Conservation (phyloP, 2,329 filamentous ascomycete species). For the Clarireedia hainanense region DNA sequence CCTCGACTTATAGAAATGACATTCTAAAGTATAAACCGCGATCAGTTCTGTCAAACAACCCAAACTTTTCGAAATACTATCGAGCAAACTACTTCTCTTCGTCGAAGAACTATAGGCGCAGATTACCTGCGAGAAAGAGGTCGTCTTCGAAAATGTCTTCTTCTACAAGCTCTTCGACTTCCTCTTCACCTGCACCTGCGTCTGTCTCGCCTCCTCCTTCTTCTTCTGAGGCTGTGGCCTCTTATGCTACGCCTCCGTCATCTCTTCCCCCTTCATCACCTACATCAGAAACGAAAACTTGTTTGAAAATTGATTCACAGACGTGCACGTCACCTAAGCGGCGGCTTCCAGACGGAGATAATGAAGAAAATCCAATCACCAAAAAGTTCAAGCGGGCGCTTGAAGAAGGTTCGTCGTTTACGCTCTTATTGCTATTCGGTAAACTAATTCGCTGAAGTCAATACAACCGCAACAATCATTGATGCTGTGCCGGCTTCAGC, state of each 20-base stretch:
- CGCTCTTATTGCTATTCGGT: not conserved
- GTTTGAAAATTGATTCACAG: not conserved
- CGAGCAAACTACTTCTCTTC: not conserved
- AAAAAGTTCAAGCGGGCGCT: not conserved
- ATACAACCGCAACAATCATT: not conserved
- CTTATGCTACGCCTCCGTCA: not conserved
- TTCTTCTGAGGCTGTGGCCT: not conserved
- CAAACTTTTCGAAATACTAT: not conserved
- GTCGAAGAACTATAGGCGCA: not conserved
- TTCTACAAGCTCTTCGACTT: not conserved
- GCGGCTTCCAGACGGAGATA: not conserved
- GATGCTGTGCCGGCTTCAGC: not conserved
- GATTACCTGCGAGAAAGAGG: not conserved
- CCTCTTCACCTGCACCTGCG: not conserved
- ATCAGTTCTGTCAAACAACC: not conserved
- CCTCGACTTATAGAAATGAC: not conserved
- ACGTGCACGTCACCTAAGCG: not conserved
- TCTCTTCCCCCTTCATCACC: not conserved
- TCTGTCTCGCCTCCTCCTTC: not conserved
- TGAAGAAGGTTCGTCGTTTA: not conserved
- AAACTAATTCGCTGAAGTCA: not conserved
- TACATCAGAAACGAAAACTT: not conserved
- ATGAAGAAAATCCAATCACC: not conserved
- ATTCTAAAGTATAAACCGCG: slow-evolving; percentile 1
- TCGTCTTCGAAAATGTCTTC: not conserved